Conservation (phyloP, 495 filamentous ascomycete genomes). For the Neurospora tetrasperma region DNA sequence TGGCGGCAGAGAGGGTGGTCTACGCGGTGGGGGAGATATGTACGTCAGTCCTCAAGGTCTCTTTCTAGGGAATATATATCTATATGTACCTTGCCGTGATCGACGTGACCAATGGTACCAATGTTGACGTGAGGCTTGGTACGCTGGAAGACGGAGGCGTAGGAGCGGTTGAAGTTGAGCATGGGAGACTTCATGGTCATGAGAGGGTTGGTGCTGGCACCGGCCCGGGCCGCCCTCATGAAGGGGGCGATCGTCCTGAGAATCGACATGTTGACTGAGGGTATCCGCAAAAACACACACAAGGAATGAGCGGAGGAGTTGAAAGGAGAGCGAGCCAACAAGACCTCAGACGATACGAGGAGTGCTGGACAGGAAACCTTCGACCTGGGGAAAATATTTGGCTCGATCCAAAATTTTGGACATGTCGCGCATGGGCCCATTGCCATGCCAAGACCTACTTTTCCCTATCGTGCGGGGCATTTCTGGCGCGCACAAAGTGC, state of each 20-base stretch:
- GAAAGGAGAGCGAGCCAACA: constrained; percentile 6
- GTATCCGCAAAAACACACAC: constrained; percentile 15
- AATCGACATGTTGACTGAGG: constrained; percentile 48
- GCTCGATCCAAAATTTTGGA: constrained; percentile 11
- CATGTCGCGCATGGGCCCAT: constrained; percentile 2
- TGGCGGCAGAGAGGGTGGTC: constrained; percentile 96
- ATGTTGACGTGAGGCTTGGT: constrained; percentile 98
- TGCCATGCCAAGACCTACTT: neutral
- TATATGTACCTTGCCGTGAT: constrained; percentile 84
- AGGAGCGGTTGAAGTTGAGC: constrained; percentile 56
- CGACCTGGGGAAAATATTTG: constrained; percentile 13
- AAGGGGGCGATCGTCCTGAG: constrained; percentile 58
- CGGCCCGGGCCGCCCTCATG: constrained; percentile 55
- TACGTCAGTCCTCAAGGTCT: constrained; percentile 10
- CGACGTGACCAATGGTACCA: constrained; percentile 98
- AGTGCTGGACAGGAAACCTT: neutral
- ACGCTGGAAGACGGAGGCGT: constrained; percentile 71
- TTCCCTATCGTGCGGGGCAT: neutral
- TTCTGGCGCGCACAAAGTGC: neutral
- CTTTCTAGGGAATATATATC: constrained; percentile 2
- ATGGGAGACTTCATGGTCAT: constrained; percentile 46
- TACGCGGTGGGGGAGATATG: constrained; percentile 31
- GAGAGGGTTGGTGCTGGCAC: constrained; percentile 56
- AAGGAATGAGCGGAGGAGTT: constrained; percentile 18
- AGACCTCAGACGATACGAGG: constrained; percentile 3